Evolutionary conservation across 371 early-diverging fungal species (phyloP), one percentile per base, ranked within the genome.

Genomic region (Zopfochytrium polystomum): DNA sequence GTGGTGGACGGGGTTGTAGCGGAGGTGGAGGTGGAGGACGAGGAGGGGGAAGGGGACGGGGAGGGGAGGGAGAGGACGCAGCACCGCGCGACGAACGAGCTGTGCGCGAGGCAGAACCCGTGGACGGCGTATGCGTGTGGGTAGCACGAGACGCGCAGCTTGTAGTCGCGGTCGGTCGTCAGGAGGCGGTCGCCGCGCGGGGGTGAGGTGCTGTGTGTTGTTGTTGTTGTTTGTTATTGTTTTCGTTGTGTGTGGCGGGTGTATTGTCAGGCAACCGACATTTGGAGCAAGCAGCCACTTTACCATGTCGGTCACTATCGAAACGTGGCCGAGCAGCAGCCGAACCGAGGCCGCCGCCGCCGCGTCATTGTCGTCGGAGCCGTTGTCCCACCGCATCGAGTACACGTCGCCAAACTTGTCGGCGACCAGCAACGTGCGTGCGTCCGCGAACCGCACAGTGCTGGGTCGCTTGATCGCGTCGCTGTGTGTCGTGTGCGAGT

Each of bases 381-480:
- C 23, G 55, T 22, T 22, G 38, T 58, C 47, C 59, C 65, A 27
- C 54, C n/a, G 20, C 4, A 32, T 88, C 85, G 85, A 75, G 70
- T 90, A 89, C 25, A 90, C 88, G 78, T 97, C 98, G 18, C 98
- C 98, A 79, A 93, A 94, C 73, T 95, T 95, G 74, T 97, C 98
- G n/a, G 87, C 95, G 6, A 85, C 82, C 55, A 95, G 26, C 30
- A 64, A 25, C 29, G 46, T 52, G 20, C 68, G 73, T 25, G 55
- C 55, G 2, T n/a, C 29, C 2, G 62, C 53, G 43, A 66, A 70
- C 23, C 6, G 13, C 3, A 72, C 46, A 35, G 52, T 56, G 48
- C 52, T 66, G 26, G 66, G 55, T 20, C 70, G 42, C 52, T 75
- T 69, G 51, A 71, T 56, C n/a, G 66, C 52, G 3, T 54, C 32